A percentile compares a stretch with the other conserved stretches of the same genome.
Conservation (phyloP, 2,329 filamentous ascomycete genomes). For the Aspergillus phoenicis region DNA sequence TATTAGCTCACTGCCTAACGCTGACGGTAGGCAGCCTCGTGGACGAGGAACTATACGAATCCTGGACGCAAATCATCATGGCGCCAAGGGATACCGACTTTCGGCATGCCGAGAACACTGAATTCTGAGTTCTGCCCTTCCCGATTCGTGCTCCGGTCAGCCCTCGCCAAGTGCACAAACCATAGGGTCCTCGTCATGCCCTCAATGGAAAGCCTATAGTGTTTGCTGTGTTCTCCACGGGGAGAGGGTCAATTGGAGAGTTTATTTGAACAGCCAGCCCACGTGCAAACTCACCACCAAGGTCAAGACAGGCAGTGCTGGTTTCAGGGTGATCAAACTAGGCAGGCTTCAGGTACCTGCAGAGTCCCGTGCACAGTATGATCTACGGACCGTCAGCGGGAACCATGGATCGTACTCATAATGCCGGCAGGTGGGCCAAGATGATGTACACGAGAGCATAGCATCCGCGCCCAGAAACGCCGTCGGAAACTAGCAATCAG, state of each 20-base stretch:
- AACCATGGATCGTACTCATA: neutral
- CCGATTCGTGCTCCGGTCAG: neutral
- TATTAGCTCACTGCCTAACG: neutral
- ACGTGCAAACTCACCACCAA: neutral
- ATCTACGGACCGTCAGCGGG: neutral
- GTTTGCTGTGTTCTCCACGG: too few relatives aligned
- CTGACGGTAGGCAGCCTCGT: neutral
- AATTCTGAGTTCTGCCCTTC: neutral
- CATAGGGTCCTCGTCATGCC: neutral
- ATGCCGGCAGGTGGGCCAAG: neutral
- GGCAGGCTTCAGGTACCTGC: neutral
- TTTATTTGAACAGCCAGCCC: neutral
- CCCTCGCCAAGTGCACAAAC: neutral
- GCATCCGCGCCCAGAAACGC: constrained; percentile 1
- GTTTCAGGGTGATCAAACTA: neutral
- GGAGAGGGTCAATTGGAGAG: neutral
- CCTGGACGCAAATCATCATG: neutral
- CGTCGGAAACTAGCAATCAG: neutral
- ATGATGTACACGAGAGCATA: neutral
- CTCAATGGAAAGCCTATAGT: too few relatives aligned
- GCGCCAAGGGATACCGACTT: neutral
- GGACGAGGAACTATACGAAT: neutral
- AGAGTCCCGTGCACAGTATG: neutral
- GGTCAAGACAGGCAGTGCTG: neutral
- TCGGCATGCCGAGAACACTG: neutral